Conservation (phyloP, 2,329 filamentous ascomycete species). For the Fusarium penzigii region DNA sequence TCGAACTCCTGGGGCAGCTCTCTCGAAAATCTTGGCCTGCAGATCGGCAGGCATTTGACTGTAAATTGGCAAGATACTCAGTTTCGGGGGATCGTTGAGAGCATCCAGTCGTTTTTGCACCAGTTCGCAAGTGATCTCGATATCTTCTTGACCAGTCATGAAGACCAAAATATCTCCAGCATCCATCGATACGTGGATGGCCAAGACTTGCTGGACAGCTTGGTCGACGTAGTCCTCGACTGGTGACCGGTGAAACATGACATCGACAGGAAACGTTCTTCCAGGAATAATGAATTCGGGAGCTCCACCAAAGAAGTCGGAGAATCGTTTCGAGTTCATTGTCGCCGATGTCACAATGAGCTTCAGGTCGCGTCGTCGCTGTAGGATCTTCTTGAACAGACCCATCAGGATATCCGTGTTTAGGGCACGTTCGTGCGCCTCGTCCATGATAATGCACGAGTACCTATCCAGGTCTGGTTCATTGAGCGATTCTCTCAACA, state of each 20-base stretch:
- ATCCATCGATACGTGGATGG: conserved; percentile 94
- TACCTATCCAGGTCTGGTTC: conserved; percentile 94
- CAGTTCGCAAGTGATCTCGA: conserved; percentile 93
- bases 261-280: conserved; percentile 93
- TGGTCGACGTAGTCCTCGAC: conserved; percentile 98
- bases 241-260: conserved; percentile 91
- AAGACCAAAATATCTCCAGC: conserved; percentile 94
- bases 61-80: conserved; percentile 96
- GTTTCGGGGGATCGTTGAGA: conserved; percentile 90
- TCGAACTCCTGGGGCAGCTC: conserved; percentile 82
- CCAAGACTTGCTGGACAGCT: conserved; percentile 91
- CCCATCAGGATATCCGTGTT: conserved; percentile 99
- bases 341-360: conserved; percentile 97
- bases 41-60: conserved; percentile 99
- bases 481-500: conserved; percentile 89
- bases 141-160: conserved; percentile 99
- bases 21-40: conserved; percentile 96
- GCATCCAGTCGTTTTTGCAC: conserved; percentile 84
- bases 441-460: conserved; percentile 99
- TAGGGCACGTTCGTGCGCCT: conserved; percentile 93
- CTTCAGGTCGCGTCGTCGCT: conserved; percentile 86
- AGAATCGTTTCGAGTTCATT: conserved; percentile 97
- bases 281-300: conserved; percentile 97
- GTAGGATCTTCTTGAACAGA: conserved; percentile 93
- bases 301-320: conserved; percentile 92